phyloP scores from a whole-genome alignment of 2,329 filamentous ascomycete species.

The Trichoderma gracile region DNA sequence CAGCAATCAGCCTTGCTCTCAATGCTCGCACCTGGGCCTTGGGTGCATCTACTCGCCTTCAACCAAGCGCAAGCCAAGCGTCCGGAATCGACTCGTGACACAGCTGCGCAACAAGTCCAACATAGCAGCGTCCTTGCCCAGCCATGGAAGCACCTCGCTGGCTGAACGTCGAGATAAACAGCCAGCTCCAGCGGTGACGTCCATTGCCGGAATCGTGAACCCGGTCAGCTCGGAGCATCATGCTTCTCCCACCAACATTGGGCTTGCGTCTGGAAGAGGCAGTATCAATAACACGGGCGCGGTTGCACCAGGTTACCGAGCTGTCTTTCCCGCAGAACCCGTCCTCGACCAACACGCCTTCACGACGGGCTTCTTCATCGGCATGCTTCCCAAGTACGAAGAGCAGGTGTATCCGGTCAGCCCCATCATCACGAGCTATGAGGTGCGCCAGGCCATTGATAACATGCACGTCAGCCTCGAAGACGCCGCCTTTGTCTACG shows the following conservation, averaged over 20 bases:
- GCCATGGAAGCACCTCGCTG: neutral
- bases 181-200: conserved; percentile 29
- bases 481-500: conserved; percentile 41
- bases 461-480: conserved; percentile 39
- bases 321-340: neutral
- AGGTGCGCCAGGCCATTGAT: conserved; percentile 37
- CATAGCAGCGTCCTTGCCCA: neutral
- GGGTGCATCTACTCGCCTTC: conserved; percentile 39
- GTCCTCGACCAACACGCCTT: conserved; percentile 27
- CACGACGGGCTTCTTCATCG: conserved; percentile 38
- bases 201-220: conserved; percentile 34
- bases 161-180: conserved; percentile 14
- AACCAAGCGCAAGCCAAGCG: conserved; percentile 39
- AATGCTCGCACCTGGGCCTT: conserved; percentile 41
- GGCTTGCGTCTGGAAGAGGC: neutral
- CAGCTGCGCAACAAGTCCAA: conserved; percentile 37
- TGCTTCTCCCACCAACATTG: neutral
- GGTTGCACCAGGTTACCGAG: neutral
- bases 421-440: conserved; percentile 38
- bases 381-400: conserved; percentile 39
- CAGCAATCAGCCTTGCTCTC: conserved; percentile 39
- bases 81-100: conserved; percentile 40
- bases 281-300: too few relatives aligned
- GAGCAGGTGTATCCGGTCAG: conserved; percentile 42
- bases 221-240: conserved; percentile 27